These are phyloP conservation scores for Phytophthora colocasiae DNA, from an alignment of 352 stramenopile genomes.

Conservation along the genomic window DNA sequence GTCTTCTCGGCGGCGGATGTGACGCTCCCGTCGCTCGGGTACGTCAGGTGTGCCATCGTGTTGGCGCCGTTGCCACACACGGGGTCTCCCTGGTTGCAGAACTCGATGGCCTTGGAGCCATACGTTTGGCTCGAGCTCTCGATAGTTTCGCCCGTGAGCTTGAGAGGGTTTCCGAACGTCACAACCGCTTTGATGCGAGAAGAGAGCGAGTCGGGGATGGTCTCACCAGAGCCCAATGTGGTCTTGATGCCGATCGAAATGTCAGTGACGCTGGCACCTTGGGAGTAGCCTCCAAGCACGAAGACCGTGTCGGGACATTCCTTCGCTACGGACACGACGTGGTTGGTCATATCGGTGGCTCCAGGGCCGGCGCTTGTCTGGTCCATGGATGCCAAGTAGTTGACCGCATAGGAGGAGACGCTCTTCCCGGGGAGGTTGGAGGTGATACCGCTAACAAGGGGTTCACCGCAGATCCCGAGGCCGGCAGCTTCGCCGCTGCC, in stretches of 20 bases:
- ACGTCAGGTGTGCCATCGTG: conserved; percentile 39
- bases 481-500: conserved; percentile 20
- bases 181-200: conserved; percentile 25
- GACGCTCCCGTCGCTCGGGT: conserved; percentile 40
- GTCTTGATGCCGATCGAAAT: conserved; percentile 42
- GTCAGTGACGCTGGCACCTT: conserved; percentile 41
- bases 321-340: conserved; percentile 34
- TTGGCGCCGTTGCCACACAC: conserved; percentile 42
- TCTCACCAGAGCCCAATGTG: conserved; percentile 23
- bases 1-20: conserved; percentile 29
- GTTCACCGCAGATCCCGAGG: conserved; percentile 32
- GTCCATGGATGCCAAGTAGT: conserved; percentile 30
- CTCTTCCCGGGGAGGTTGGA: conserved; percentile 34
- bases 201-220: neutral
- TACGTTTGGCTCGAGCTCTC: conserved; percentile 31
- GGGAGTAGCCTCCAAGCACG: conserved; percentile 42
- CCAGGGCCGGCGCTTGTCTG: conserved; percentile 31
- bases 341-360: conserved; percentile 45
- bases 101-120: conserved; percentile 40
- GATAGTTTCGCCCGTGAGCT: conserved; percentile 34
- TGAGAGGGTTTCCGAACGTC: conserved; percentile 44
- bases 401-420: conserved; percentile 39
- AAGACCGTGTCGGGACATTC: conserved; percentile 43
- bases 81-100: conserved; percentile 38
- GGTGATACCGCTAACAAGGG: conserved; percentile 34